Evolutionary conservation across 1,139 yeast genomes (phyloP), one percentile per base, ranked within the genome.

Genomic region (Kluyveromyces sp.): DNA sequence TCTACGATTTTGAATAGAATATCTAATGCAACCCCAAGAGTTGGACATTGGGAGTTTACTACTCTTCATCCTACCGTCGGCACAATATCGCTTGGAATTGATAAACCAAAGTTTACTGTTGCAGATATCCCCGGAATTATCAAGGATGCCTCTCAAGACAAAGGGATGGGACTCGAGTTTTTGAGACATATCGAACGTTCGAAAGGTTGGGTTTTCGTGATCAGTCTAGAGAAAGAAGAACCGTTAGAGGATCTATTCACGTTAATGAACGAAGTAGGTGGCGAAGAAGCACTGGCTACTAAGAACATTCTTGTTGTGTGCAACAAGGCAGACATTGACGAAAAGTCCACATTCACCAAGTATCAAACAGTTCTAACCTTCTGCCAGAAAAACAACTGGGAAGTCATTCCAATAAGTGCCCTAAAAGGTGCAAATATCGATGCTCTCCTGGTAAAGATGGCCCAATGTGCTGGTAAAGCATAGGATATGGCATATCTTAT

Each of bases 41-140:
- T 92, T 8, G 98, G 97, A 0, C 95, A 89, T 64, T 92, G 97
- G 97, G 95, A 86, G 61, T 92, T 92, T 61, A 92, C 98, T 0
- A 92, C 98, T 1, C 69, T 92, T 48, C 88, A 82, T 53, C 98
- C 98, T 0, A 83, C 92, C 0, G 79, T 92, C 40, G 98, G 98
- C 2, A 90, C 97, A 0, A 85, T 92, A 25, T 73, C 75, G 44
- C 67, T 81, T 34, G 77, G 83, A 1, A 75, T 83, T 3, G 87
- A 83, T 51, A 75, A 77, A 51, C 79, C 77, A 7, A 83, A 88
- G 1, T 89, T 90, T 61, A 87, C 97, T 0, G 97, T 92, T 1
- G 97, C 97, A 1, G 98, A 92, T 68, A 92, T 92, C 50, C 98
- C 98, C 0, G 98, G 98, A 8, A 86, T 92, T 45, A 85, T 92